Evolutionary conservation across 108 stramenopile genomes (phyloP).

Genomic region (Mediolabrus comicus): DNA sequence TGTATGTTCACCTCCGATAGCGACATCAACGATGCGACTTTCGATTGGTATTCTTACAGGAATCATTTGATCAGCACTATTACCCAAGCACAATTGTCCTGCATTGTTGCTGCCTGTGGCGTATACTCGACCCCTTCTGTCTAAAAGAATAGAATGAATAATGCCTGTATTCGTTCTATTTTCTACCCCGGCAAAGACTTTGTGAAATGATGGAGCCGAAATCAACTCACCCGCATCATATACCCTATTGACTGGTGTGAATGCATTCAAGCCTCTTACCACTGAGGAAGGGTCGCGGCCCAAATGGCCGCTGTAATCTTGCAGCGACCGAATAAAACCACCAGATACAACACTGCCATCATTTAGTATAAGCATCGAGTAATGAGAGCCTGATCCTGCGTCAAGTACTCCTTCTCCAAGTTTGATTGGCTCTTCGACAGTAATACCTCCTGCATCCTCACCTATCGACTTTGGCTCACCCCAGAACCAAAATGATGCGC

Average conservation of each 20-base stretch:
- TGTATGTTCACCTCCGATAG: slow-evolving; percentile 46
- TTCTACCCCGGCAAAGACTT: slow-evolving; percentile 29
- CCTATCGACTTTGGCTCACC: slow-evolving; percentile 21
- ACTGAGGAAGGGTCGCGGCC: slow-evolving; percentile 1
- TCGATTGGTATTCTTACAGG: slow-evolving; percentile 26
- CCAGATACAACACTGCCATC: slow-evolving; percentile 18
- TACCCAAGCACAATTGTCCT: slow-evolving; percentile 31
- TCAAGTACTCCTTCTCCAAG: slow-evolving; percentile 11
- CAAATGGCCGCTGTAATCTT: slow-evolving; percentile 27
- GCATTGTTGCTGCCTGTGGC: slow-evolving; percentile 20
- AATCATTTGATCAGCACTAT: slow-evolving; percentile 12
- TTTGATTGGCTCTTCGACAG: slow-evolving; percentile 9
- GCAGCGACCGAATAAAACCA: slow-evolving; percentile 7
- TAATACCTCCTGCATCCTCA: background rate
- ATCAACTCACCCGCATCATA: background rate
- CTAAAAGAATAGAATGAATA: slow-evolving; percentile 33
- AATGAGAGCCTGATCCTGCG: slow-evolving; percentile 19
- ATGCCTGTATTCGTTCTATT: slow-evolving; percentile 1
- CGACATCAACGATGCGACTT: slow-evolving; percentile 31
- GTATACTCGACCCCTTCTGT: slow-evolving; percentile 25
- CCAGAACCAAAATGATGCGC: slow-evolving; percentile 22
- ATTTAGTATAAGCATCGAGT: slow-evolving; percentile 9
- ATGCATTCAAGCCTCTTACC: slow-evolving; percentile 7
- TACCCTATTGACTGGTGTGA: slow-evolving; percentile 6
- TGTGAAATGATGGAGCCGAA: slow-evolving; percentile 17